Base-by-base conservation (phyloP, 441 rosid species). In the California macrophylla region DNA sequence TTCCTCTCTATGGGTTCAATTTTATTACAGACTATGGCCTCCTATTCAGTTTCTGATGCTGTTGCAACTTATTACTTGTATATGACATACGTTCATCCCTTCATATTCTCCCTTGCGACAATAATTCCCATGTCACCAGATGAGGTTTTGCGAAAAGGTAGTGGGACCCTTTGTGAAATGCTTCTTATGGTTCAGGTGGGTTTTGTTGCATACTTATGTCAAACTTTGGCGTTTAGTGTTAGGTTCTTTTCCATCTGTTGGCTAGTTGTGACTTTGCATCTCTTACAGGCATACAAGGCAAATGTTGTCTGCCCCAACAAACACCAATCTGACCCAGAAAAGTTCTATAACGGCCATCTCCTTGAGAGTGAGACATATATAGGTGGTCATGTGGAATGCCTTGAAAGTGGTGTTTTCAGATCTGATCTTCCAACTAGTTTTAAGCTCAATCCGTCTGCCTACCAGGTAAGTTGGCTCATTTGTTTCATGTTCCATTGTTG, bases 111-210 rank as follows among this genome's bases (percentile, higher is more conserved):
- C 78, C 91, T 94, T 66, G 96, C 98, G 69, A 94, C 98, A 54
- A 94, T 94, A 74, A 92, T 94, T 76, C 99, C 99, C 66, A 92
- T 94, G 99, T 83, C 92, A 63, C 99, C 99, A 25, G 99, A 94
- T 76, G 99, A 94, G 85, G 99, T 94, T 84, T 84, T 94, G 77
- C 96, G 99, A 58, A 92, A 94, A 86, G 99, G 99, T 74, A 94
- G 93, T 78, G 99, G 99, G 75, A 94, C 99, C 76, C 99, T 94
- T 66, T 94, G 99, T 76, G 99, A 94, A 83, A 94, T 94, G 98
- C 98, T 94, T 87, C 93, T 94, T 62, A 94, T 92, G 99, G 99
- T 94, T 74, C 80, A 89, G 91, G 94, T 91, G 71, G 71, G 74
- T 82, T 63, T 72, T 70, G 66, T 62, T 62, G 67, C 36, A 66